A percentile compares a stretch with the other conserved stretches of the same genome.
Conservation (phyloP, 371 early-diverging fungal genomes). For the Mucor saturninus region DNA sequence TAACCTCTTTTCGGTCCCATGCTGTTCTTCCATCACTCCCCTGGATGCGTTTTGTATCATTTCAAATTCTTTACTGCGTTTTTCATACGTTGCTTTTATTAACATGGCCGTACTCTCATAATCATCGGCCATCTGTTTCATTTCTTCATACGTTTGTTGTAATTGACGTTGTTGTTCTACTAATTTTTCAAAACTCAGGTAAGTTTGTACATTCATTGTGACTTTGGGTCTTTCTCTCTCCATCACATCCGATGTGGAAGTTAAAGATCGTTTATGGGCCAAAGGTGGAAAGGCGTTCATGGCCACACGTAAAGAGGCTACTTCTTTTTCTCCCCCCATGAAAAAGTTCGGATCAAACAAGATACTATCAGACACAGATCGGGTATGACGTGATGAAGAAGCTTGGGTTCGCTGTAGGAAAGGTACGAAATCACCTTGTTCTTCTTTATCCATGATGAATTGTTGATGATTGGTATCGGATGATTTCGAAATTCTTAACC, state of each 20-base stretch:
- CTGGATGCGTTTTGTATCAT: constrained; percentile 28
- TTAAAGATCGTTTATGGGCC: neutral
- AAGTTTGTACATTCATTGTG: constrained; percentile 43
- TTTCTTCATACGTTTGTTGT: constrained; percentile 27
- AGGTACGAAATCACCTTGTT: constrained; percentile 27
- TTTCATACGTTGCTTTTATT: constrained; percentile 37
- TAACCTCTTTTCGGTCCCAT: constrained; percentile 32
- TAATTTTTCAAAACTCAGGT: constrained; percentile 43
- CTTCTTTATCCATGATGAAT: constrained; percentile 3
- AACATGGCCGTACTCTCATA: constrained; percentile 40
- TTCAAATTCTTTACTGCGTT: constrained; percentile 37
- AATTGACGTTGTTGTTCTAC: constrained; percentile 37
- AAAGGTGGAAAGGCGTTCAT: neutral
- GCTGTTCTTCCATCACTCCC: constrained; percentile 40
- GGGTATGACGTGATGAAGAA: constrained; percentile 26
- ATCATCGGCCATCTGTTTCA: constrained; percentile 28
- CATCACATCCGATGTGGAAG: neutral
- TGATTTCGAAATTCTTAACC: constrained; percentile 10
- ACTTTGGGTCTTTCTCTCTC: constrained; percentile 18
- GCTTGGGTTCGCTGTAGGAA: neutral
- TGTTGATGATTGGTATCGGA: constrained; percentile 11
- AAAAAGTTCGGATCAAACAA: constrained; percentile 4
- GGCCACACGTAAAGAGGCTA: neutral
- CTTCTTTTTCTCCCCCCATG: too few relatives aligned
- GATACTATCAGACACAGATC: constrained; percentile 33